Conservation (phyloP, 441 rosid species). For the Hura crepitans region DNA sequence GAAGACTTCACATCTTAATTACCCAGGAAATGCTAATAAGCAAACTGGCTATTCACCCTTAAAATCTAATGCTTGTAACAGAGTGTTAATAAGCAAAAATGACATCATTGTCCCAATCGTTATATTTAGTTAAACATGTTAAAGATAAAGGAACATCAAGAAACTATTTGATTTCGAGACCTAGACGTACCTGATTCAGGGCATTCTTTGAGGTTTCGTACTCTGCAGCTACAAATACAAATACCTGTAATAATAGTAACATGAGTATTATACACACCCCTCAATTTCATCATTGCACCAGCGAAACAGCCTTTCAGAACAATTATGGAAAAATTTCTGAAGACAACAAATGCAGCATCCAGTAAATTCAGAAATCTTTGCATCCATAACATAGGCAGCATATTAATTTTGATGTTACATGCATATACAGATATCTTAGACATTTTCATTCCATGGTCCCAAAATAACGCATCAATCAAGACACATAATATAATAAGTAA, state of each 20-base stretch:
- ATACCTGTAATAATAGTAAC: constrained; percentile 44
- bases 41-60: too few species aligned
- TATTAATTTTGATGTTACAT: background rate
- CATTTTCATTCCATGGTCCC: background rate
- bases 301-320: background rate
- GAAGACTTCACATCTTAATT: background rate
- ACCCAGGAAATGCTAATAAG: background rate
- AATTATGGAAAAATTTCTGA: background rate
- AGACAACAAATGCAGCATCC: background rate
- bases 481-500: background rate
- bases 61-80: too few species aligned
- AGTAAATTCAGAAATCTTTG: background rate
- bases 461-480: background rate
- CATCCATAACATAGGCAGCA: background rate
- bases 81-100: background rate
- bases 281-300: background rate
- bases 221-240: constrained; percentile 83
- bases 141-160: background rate
- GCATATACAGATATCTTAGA: too few species aligned
- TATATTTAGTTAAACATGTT: background rate
- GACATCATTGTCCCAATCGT: background rate
- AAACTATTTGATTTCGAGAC: background rate
- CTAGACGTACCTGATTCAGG: constrained; percentile 65
- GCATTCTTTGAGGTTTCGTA: constrained; percentile 68
- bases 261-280: background rate